Percentiles rank a stretch among this genome's conserved stretches.
Evolutionary conservation across 2,329 filamentous ascomycete species (phyloP).

Genomic region (Escovopsis sp.): DNA sequence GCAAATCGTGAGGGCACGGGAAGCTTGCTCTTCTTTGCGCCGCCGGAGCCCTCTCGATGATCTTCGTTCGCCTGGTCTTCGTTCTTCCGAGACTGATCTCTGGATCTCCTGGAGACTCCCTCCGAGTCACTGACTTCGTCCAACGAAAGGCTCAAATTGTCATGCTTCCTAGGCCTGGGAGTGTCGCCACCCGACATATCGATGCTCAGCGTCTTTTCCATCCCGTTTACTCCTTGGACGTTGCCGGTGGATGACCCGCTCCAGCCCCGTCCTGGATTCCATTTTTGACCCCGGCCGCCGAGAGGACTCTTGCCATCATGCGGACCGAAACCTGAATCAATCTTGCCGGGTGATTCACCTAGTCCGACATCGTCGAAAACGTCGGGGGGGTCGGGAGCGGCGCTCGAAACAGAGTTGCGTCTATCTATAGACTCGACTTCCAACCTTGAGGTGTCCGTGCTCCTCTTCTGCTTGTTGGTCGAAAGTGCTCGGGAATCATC

Average conservation of each 20-base stretch:
- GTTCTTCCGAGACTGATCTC: slow-evolving; percentile 14
- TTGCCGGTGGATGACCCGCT: slow-evolving; percentile 20
- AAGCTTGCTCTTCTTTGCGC: slow-evolving; percentile 27
- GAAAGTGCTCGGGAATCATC: slow-evolving; percentile 11
- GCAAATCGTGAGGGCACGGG: slow-evolving; percentile 12
- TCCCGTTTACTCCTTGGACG: slow-evolving; percentile 16
- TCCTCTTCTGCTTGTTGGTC: slow-evolving; percentile 28
- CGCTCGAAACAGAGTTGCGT: not conserved
- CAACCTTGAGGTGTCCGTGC: slow-evolving; percentile 14
- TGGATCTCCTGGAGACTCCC: slow-evolving; percentile 27
- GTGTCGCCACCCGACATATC: slow-evolving; percentile 29
- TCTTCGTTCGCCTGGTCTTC: slow-evolving; percentile 9
- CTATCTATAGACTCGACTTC: slow-evolving; percentile 9
- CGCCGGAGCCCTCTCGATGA: slow-evolving; percentile 21
- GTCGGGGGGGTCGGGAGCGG: slow-evolving; percentile 13
- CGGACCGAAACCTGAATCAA: slow-evolving; percentile 39
- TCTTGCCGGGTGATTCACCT: slow-evolving; percentile 37
- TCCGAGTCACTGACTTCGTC: slow-evolving; percentile 28
- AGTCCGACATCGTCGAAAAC: slow-evolving; percentile 55
- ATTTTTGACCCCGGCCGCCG: slow-evolving; percentile 45
- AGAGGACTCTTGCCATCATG: slow-evolving; percentile 31
- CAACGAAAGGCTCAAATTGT: slow-evolving; percentile 30
- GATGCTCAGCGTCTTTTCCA: slow-evolving; percentile 26
- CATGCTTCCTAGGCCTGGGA: slow-evolving; percentile 39
- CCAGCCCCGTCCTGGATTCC: slow-evolving; percentile 28